Evolutionary conservation across 164 flowering plant species (phyloP), one percentile per base, ranked within the genome.

Genomic region (Piper betle): DNA sequence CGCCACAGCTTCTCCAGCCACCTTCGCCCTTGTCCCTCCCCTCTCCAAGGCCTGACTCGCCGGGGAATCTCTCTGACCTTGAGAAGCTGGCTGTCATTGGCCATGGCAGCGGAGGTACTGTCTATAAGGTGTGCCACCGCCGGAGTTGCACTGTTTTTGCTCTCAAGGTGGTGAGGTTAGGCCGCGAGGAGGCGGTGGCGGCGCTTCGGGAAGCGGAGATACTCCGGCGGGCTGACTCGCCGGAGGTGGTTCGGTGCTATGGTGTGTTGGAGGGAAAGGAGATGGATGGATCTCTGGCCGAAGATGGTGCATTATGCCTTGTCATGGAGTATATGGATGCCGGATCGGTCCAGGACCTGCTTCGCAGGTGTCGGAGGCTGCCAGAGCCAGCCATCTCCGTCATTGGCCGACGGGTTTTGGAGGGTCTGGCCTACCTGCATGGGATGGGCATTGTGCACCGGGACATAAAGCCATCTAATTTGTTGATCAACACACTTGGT

Each of bases 101-200:
- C 55, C 82, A 79, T 68, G 93, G 89, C 5, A 84, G 81, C 68
- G 85, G 93, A 17, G 93, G 93, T n/a, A 86, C 83, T 0, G 93
- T 86, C 64, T 86, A 84, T 69, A 80, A 84, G 60, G 93, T 82
- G 17, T 75, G 74, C 25, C 83, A 84, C 70, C 74, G 72, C 53
- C 75, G 68, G 11, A 82, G 83, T 46, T 52, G 69, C 57, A 59
- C 71, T 5, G 17, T 69, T 56, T 84, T 81, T 68, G 93, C 93
- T 2, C 81, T 86, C 37, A 86, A 86, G 59, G 71, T 81, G 16
- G 74, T 86, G 58, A 76, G 74, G 53, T 71, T 70, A 37, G 74
- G 75, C 68, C 59, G 64, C 62, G 33, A 33, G 13, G 58, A 55
- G 38, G 13, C 16, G 20, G 39, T 7, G 25, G 38, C 6, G 3